Evolutionary conservation across 441 rosid genomes (phyloP), one percentile per base, ranked within the genome.

Genomic region (Pelargonium exstipulatum): DNA sequence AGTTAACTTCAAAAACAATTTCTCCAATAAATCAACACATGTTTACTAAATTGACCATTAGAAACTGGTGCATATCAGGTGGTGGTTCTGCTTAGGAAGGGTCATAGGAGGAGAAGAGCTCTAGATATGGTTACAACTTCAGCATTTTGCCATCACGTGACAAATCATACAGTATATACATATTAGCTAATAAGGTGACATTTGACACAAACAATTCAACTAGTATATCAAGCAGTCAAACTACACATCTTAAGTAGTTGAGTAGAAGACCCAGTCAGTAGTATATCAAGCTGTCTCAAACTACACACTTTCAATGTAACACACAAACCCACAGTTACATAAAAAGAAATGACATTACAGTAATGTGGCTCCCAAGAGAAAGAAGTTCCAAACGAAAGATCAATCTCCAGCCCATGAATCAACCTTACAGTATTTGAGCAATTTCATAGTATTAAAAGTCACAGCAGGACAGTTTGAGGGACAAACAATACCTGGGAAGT

Each of bases 401-500:
- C 60, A 42, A 26, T 9, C 14, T 26, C 43, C 17, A 53, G 7
- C 60, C 18, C 60, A 53, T 14, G 51, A 22, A 55, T 43, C 13
- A 66, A 64, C 14, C 18, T 14, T 60, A 13, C 53, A 67, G 20
- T 14, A 35, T 58, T 46, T 20, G 9, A 63, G 68, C n/a, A 65
- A 60, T 61, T 64, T 60, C 63, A 45, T 12, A 45, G 3, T 45
- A 49, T 37, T 29, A 32, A 32, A 32, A 64, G 32, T 43, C 12
- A 13, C 49, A 18, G 64, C 61, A 70, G 18, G 68, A 22, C 62
- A 69, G 14, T 18, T 45, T 1, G 43, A 10, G 22, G 49, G 46
- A 68, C 14, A 67, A 63, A 37, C 45, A 18, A 71, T 78, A 89
- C 99, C 99, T 95, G 71, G 99, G 99, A 72, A 95, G 93, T 71